Percentiles rank a stretch among this genome's conserved stretches.
Conservation (phyloP, 2,329 filamentous ascomycete genomes). For the Fusarium virguliforme region DNA sequence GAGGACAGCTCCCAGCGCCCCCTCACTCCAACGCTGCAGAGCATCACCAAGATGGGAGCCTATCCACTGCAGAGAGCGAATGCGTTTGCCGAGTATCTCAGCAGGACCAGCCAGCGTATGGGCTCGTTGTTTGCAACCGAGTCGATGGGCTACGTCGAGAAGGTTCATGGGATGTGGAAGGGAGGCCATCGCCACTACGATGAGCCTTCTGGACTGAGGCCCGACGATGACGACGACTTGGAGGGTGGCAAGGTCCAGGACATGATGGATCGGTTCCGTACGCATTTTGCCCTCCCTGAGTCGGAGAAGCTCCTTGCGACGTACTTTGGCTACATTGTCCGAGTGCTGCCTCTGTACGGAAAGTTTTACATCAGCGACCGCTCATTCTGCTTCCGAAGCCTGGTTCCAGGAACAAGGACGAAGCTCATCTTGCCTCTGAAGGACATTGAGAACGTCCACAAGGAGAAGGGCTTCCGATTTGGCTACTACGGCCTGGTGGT, state of each 20-base stretch:
- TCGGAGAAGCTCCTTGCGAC: constrained; percentile 88
- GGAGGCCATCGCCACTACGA: constrained; percentile 92
- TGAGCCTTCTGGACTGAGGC: constrained; percentile 67
- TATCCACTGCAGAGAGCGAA: constrained; percentile 89
- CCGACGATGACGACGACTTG: constrained; percentile 71
- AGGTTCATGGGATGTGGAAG: constrained; percentile 97
- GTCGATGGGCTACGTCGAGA: constrained; percentile 96
- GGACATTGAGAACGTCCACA: constrained; percentile 93
- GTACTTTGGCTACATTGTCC: constrained; percentile 93
- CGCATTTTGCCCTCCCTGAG: constrained; percentile 90
- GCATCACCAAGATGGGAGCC: constrained; percentile 73
- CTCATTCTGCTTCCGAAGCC: constrained; percentile 92
- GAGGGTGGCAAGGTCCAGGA: constrained; percentile 76
- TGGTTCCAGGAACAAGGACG: constrained; percentile 89
- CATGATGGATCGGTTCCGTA: constrained; percentile 85
- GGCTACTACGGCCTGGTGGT: constrained; percentile 92
- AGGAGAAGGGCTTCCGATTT: constrained; percentile 94
- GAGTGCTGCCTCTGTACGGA: constrained; percentile 92
- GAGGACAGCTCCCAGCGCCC: constrained; percentile 42
- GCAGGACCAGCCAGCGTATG: constrained; percentile 84
- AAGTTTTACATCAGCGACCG: constrained; percentile 95
- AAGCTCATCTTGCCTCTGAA: constrained; percentile 93
- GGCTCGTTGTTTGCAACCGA: constrained; percentile 87
- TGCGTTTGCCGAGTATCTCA: constrained; percentile 86
- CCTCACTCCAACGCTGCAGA: constrained; percentile 65